Conservation (phyloP, 768 basidiomycete species). For the Russula sp. region DNA sequence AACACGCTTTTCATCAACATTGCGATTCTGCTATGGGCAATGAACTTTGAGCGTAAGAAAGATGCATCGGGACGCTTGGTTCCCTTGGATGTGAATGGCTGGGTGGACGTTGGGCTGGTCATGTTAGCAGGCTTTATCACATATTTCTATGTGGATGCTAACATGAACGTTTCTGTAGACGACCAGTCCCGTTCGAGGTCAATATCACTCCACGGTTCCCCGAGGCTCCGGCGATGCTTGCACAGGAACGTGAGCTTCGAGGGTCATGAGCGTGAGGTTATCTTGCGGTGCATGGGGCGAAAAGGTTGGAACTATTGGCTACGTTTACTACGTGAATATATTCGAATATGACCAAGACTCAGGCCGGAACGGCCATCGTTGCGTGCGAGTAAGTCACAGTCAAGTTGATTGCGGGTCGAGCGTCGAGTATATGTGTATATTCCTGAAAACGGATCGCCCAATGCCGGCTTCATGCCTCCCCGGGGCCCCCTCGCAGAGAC, state of each 20-base stretch:
- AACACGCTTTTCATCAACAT: constrained; percentile 3
- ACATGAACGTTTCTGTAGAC: background rate
- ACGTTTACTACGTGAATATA: too few species aligned
- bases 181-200: background rate
- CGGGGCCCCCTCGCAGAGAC: too few species aligned
- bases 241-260: background rate
- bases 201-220: background rate
- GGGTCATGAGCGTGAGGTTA: background rate
- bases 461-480: too few species aligned
- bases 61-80: background rate
- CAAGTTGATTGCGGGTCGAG: too few species aligned
- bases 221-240: background rate
- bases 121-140: background rate
- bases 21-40: background rate
- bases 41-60: background rate
- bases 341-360: too few species aligned
- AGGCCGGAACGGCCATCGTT: too few species aligned
- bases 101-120: background rate
- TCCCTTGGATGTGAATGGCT: background rate
- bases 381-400: too few species aligned
- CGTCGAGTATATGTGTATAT: too few species aligned
- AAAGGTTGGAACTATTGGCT: too few species aligned
- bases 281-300: background rate
- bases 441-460: too few species aligned
- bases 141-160: background rate